phyloP scores from a whole-genome alignment of 75 land plant species.

The Pseudotsuga menziesii region DNA sequence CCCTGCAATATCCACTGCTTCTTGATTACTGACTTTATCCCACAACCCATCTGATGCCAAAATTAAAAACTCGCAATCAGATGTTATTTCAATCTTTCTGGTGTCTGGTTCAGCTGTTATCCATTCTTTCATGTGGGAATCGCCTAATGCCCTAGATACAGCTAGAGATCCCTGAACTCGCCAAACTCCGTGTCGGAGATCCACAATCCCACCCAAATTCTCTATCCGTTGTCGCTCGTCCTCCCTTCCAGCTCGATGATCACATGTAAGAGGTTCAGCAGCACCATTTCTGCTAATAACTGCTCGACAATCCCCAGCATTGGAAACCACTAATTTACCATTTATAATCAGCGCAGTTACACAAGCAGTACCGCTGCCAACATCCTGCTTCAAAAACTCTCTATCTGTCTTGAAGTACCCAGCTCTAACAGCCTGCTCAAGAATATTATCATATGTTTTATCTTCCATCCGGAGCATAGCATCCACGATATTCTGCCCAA shows the following conservation, averaged over 20 bases:
- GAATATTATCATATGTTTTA: constrained; percentile 3
- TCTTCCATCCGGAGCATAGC: constrained; percentile 21
- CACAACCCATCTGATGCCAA: constrained; percentile 83
- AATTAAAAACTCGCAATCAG: constrained; percentile 56
- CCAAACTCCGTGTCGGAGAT: constrained; percentile 53
- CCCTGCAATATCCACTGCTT: constrained; percentile 56
- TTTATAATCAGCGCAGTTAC: constrained; percentile 65
- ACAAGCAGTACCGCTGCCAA: constrained; percentile 61
- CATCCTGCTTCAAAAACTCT: constrained; percentile 43
- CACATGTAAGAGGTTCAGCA: constrained; percentile 72
- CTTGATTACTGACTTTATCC: constrained; percentile 78
- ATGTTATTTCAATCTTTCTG: constrained; percentile 26
- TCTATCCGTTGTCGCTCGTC: constrained; percentile 69
- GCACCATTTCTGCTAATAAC: constrained; percentile 58
- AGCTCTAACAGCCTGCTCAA: constrained; percentile 45
- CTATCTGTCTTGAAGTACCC: constrained; percentile 70
- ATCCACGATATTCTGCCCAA: constrained; percentile 36
- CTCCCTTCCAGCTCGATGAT: constrained; percentile 63
- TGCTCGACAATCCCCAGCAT: constrained; percentile 85
- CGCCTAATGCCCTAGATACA: constrained; percentile 77
- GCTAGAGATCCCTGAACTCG: constrained; percentile 70
- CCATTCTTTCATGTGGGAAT: constrained; percentile 65
- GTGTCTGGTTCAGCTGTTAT: constrained; percentile 73
- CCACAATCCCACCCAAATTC: constrained; percentile 63
- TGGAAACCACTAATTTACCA: constrained; percentile 62